These are phyloP conservation scores for Pythium oligandrum DNA, from an alignment of 352 stramenopile species.

Conservation along the genomic window DNA sequence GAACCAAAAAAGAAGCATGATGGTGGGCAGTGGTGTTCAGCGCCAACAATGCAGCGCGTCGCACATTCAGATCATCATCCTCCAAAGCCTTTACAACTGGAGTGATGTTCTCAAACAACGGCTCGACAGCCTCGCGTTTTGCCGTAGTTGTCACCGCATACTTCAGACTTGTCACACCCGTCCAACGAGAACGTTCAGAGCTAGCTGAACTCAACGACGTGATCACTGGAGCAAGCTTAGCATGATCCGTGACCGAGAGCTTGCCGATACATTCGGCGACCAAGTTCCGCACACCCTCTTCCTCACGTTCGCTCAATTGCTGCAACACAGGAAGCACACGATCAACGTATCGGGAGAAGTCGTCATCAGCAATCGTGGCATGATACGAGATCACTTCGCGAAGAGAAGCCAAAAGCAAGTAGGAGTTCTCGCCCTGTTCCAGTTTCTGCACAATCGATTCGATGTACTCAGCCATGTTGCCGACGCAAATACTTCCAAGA, in stretches of 20 bases:
- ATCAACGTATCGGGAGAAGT: conserved; percentile 69
- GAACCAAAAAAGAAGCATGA: conserved; percentile 76
- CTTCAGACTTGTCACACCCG: conserved; percentile 92
- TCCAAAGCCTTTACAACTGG: conserved; percentile 91
- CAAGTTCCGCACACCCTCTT: conserved; percentile 97
- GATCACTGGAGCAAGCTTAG: conserved; percentile 88
- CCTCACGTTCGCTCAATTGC: conserved; percentile 87
- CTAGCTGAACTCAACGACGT: conserved; percentile 64
- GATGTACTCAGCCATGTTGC: conserved; percentile 87
- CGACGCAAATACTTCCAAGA: conserved; percentile 94
- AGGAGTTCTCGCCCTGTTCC: conserved; percentile 90
- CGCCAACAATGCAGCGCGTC: conserved; percentile 92
- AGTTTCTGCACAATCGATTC: conserved; percentile 93
- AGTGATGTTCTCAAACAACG: conserved; percentile 73
- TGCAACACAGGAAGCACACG: conserved; percentile 93
- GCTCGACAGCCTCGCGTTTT: conserved; percentile 33
- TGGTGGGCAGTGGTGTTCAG: conserved; percentile 96
- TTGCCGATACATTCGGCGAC: conserved; percentile 96
- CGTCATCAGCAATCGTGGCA: conserved; percentile 67
- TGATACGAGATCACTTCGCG: conserved; percentile 94
- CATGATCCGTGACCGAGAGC: conserved; percentile 88
- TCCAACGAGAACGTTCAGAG: conserved; percentile 77
- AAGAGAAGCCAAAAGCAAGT: conserved; percentile 94
- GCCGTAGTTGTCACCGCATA: conserved; percentile 50
- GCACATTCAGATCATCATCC: conserved; percentile 94